Conservation (phyloP, 2,329 filamentous ascomycete genomes). For the Fusarium beomiforme region DNA sequence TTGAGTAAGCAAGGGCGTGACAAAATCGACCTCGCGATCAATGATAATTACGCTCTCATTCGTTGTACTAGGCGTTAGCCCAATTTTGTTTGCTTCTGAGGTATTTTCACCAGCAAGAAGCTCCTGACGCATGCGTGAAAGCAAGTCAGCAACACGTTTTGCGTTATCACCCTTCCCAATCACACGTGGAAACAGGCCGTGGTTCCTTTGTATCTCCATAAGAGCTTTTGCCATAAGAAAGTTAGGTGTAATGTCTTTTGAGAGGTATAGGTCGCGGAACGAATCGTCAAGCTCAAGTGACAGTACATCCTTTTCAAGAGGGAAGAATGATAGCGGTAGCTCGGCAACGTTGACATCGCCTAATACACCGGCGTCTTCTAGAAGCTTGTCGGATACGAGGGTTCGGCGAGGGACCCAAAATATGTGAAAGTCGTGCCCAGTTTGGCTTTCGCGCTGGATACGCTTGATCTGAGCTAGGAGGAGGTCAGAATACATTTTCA, state of each 20-base stretch:
- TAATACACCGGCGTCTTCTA: conserved; percentile 92
- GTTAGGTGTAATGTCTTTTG: conserved; percentile 90
- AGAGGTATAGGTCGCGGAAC: conserved; percentile 87
- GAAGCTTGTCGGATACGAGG: conserved; percentile 86
- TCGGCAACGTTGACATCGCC: conserved; percentile 92
- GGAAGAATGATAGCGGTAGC: conserved; percentile 88
- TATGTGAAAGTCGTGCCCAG: conserved; percentile 94
- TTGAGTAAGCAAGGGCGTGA: conserved; percentile 91
- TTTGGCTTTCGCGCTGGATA: conserved; percentile 85
- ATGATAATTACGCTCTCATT: conserved; percentile 95
- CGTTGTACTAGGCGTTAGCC: conserved; percentile 83
- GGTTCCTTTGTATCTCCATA: conserved; percentile 91
- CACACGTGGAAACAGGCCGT: conserved; percentile 94
- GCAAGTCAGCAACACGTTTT: conserved; percentile 84
- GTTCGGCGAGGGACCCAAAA: conserved; percentile 96
- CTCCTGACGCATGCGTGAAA: conserved; percentile 92
- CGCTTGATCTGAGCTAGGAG: conserved; percentile 86
- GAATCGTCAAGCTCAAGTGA: conserved; percentile 90
- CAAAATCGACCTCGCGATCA: conserved; percentile 93
- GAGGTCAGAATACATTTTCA: conserved; percentile 43
- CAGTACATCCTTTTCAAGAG: conserved; percentile 88
- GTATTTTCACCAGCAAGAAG: conserved; percentile 81
- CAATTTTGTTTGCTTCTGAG: conserved; percentile 68
- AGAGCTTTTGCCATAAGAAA: conserved; percentile 90
- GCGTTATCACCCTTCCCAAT: conserved; percentile 96